Evolutionary conservation across 768 basidiomycete genomes (phyloP).

Genomic region (Hygrocybe punicea): DNA sequence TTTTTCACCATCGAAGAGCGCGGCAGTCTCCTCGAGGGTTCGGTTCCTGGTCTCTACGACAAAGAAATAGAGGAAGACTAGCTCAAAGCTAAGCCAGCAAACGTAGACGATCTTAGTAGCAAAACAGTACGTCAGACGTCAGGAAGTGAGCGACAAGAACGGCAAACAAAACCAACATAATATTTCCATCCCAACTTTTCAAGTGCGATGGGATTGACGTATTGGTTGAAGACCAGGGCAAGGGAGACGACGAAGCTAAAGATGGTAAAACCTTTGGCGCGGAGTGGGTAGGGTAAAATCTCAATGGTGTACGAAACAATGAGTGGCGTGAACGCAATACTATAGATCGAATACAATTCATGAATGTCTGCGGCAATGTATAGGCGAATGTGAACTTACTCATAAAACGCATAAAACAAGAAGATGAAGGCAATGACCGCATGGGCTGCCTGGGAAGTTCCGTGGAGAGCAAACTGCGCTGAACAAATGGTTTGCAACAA

Average conservation of each 20-base stretch:
- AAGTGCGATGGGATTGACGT: slow-evolving; percentile 55
- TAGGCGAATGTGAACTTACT: slow-evolving; percentile 40
- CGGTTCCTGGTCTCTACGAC: slow-evolving; percentile 69
- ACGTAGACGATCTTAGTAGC: slow-evolving; percentile 54
- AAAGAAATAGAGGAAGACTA: slow-evolving; percentile 62
- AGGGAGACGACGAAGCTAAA: slow-evolving; percentile 77
- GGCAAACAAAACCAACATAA: slow-evolving; percentile 44
- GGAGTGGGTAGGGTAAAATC: slow-evolving; percentile 77
- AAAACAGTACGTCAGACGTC: neutral
- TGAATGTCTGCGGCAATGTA: neutral
- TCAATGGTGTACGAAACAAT: slow-evolving; percentile 86
- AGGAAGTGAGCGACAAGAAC: neutral
- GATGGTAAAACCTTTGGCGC: slow-evolving; percentile 82
- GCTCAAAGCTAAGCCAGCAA: slow-evolving; percentile 65
- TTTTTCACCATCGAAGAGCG: slow-evolving; percentile 70
- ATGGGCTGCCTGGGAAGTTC: slow-evolving; percentile 49
- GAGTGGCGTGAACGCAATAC: slow-evolving; percentile 79
- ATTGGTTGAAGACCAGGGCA: slow-evolving; percentile 86
- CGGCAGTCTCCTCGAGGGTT: slow-evolving; percentile 79
- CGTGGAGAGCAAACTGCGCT: slow-evolving; percentile 48
- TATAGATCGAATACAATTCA: slow-evolving; percentile 17
- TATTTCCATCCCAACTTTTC: slow-evolving; percentile 67
- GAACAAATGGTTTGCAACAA: slow-evolving; percentile 65
- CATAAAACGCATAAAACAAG: slow-evolving; percentile 75
- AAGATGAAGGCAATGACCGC: slow-evolving; percentile 82